Conservation (phyloP, 768 basidiomycete genomes). For the Mycena vitilis region DNA sequence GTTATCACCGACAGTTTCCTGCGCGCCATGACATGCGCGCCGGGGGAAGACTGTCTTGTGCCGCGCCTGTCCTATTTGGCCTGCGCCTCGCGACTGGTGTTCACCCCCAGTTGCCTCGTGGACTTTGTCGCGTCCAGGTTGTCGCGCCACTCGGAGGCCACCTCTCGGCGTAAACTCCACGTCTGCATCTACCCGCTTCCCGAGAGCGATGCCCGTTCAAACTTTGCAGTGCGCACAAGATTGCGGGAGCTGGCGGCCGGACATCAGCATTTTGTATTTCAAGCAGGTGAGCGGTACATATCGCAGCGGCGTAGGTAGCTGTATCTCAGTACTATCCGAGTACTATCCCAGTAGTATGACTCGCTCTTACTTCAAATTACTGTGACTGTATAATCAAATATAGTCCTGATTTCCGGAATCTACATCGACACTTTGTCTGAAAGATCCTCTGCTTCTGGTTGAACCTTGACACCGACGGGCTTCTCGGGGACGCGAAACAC, state of each 20-base stretch:
- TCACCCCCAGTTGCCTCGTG: background rate
- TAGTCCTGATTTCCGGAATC: too few species aligned
- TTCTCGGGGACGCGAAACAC: too few species aligned
- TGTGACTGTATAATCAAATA: too few species aligned
- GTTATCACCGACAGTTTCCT: slow-evolving; percentile 17
- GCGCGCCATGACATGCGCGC: slow-evolving; percentile 3
- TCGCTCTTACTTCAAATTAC: too few species aligned
- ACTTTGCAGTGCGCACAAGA: background rate
- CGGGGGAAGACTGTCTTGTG: background rate
- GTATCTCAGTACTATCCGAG: too few species aligned
- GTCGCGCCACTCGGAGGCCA: background rate
- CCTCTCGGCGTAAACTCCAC: background rate
- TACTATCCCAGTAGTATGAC: too few species aligned
- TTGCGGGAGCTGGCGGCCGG: background rate
- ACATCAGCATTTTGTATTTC: background rate
- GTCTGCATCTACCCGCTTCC: slow-evolving; percentile 13
- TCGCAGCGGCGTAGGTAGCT: too few species aligned
- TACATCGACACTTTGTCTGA: too few species aligned
- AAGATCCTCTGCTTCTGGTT: too few species aligned
- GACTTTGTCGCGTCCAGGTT: slow-evolving; percentile 11
- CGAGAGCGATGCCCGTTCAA: background rate
- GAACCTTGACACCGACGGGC: too few species aligned
- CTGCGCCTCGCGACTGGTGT: slow-evolving; percentile 3
- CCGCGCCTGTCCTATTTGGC: slow-evolving; percentile 1
- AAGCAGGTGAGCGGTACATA: too few species aligned